Percentiles rank a stretch among this genome's conserved stretches.
Conservation (phyloP, 768 basidiomycete genomes). For the Amanita molliuscula region DNA sequence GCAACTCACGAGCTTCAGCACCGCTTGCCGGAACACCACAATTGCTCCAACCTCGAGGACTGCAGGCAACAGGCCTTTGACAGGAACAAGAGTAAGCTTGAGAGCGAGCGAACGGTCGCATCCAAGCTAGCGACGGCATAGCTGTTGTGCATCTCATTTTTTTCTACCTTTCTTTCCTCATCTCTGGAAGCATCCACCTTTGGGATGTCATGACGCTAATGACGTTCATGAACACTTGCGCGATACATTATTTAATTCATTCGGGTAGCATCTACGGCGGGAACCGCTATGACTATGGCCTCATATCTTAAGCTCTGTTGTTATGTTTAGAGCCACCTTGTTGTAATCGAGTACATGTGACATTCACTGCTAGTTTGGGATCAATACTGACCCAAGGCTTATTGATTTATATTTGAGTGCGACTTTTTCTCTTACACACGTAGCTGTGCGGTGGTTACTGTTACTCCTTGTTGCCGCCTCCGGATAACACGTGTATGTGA, state of each 20-base stretch:
- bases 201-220: slow-evolving; percentile 2
- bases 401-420: background rate
- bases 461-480: background rate
- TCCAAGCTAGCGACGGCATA: slow-evolving; percentile 81
- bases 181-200: background rate
- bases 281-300: background rate
- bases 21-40: slow-evolving; percentile 83
- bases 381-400: background rate
- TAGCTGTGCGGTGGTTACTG: slow-evolving; percentile 6
- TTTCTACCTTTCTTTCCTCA: background rate
- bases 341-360: slow-evolving; percentile 4
- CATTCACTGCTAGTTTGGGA: background rate
- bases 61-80: slow-evolving; percentile 85
- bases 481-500: background rate
- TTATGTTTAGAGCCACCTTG: slow-evolving; percentile 1
- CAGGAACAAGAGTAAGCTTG: slow-evolving; percentile 78
- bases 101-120: slow-evolving; percentile 80
- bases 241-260: slow-evolving; percentile 3
- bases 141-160: slow-evolving; percentile 8
- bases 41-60: slow-evolving; percentile 73
- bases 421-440: background rate
- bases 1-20: slow-evolving; percentile 37
- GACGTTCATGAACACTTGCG: background rate
- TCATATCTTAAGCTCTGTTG: background rate
- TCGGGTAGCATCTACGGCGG: background rate